Evolutionary conservation across 805 yeast genomes (phyloP), one percentile per base, ranked within the genome.

Genomic region (Metschnikowia henanensis): DNA sequence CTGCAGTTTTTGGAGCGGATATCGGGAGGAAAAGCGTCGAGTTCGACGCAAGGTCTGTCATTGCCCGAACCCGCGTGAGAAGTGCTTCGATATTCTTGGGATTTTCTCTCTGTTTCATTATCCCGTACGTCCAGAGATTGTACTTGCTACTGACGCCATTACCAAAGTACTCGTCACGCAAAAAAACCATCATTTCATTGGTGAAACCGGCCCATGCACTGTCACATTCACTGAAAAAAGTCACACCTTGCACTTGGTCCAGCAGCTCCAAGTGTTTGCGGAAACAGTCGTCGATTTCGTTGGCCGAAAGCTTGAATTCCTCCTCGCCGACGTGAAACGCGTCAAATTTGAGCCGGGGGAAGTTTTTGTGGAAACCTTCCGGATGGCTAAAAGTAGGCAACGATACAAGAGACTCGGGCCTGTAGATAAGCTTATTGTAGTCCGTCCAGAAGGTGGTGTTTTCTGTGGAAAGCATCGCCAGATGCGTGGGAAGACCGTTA

Each of bases 181-280:
- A 39, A 6, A 72, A 75, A n/a, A 65, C 55, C 19, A 90, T 45
- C 49, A 81, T 51, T 35, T 72, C 71, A 31, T 65, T 60, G 4
- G 87, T 62, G 53, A 86, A 80, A 0, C 96, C 96, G 37, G 89
- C 84, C 98, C 98, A 92, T 0, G 84, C 86, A 18, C 80, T 73
- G 57, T 87, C 95, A 3, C 83, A 52, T 40, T 90, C 96, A 0
- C 85, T 76, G 2, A 83, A 56, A 0, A 87, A 38, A 52, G 85
- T 86, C 8, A 94, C 45, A 0, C 97, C 97, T 42, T 76, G 78
- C 16, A 91, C 58, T 21, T 70, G 62, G 60, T 94, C 97, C 59
- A 94, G 82, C 47, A 79, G 76, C 58, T 92, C 99, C 12, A 94
- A 57, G 31, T 76, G 64, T 2, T 67, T 62, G 43, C 97, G 72